Base-by-base conservation (phyloP, 495 filamentous ascomycete species). In the Podospora bellae-mahoneyi region DNA sequence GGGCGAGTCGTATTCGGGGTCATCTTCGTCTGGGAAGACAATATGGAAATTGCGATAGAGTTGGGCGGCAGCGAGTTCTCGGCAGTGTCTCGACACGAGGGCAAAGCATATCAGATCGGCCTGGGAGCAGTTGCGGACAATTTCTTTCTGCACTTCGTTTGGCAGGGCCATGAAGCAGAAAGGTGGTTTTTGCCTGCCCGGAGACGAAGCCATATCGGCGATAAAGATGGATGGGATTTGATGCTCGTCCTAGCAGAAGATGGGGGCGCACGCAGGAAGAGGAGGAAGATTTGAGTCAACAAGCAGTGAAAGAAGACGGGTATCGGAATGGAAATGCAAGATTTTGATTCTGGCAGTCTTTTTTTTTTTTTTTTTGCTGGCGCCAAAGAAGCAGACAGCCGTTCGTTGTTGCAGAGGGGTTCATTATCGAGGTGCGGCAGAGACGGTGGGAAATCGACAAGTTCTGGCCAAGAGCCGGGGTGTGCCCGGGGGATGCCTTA, bases 1-100 rank as follows among this genome's bases (percentile, higher is more conserved):
- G 9, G 80, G 77, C 18, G 75, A 78, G 56, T 85, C 78, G 73
- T 77, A 80, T 44, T 66, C 67, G 2, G 76, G 73, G 61, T 85
- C 83, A 68, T 84, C 81, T 39, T 86, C 85, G 62, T 86, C 85
- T 13, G 81, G 79, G 66, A 87, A 86, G 60, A 85, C 78, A 63
- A 87, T 87, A 64, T 80, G 76, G 68, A 89, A 84, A 60, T 81
- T 82, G 61, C 85, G 84, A 70, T 89, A 90, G 18, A 90, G 77
- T 68, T 85, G 78, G 64, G 81, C 78, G 64, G 83, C 81, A 26
- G 86, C 86, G 53, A 90, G 80, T 13, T 82, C 77, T 64, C 82
- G 80, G 69, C 87, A 88, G 69, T 84, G 81, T 59, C 73, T 79
- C 18, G 81, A 87, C 26, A 89, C 85, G 16, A 85, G 79, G 16